phyloP scores from a whole-genome alignment of 1,139 yeast species.

The Hansenula sp. region DNA sequence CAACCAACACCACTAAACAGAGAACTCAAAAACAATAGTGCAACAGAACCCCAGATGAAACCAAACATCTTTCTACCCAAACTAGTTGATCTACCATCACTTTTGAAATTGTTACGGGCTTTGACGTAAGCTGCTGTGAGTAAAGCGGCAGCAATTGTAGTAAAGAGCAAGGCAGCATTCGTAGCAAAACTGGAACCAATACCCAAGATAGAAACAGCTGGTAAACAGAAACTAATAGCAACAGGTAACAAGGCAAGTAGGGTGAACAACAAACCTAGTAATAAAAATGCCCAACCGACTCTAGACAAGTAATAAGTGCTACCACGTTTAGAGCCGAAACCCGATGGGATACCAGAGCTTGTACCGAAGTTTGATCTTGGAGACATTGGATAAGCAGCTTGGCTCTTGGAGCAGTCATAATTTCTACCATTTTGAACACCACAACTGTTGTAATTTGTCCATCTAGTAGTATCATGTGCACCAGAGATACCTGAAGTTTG shows the following conservation, averaged over 20 bases:
- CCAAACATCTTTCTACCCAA: conserved; percentile 61
- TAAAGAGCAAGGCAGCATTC: conserved; percentile 46
- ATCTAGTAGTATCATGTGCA: conserved; percentile 48
- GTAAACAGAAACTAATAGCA: conserved; percentile 28
- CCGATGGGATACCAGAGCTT: conserved; percentile 40
- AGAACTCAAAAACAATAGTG: conserved; percentile 36
- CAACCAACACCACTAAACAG: conserved; percentile 22
- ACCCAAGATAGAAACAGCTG: conserved; percentile 19
- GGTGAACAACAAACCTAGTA: conserved; percentile 57
- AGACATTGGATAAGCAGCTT: conserved; percentile 65
- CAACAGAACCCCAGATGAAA: conserved; percentile 60
- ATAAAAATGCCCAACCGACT: conserved; percentile 63
- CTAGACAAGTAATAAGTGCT: conserved; percentile 62
- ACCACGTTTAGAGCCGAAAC: conserved; percentile 41
- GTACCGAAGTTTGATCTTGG: conserved; percentile 55
- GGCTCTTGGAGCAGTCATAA: conserved; percentile 40
- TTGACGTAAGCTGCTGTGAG: conserved; percentile 62
- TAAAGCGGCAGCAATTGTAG: conserved; percentile 54
- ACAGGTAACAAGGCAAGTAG: conserved; percentile 43
- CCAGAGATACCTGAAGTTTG: conserved; percentile 54
- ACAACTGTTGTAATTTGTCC: conserved; percentile 74
- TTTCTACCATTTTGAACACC: conserved; percentile 38
- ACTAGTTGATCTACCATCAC: conserved; percentile 41
- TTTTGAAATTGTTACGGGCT: conserved; percentile 54
- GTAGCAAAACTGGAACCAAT: conserved; percentile 15